phyloP scores from a whole-genome alignment of 2,329 filamentous ascomycete species.

The Penicillium sp. region DNA sequence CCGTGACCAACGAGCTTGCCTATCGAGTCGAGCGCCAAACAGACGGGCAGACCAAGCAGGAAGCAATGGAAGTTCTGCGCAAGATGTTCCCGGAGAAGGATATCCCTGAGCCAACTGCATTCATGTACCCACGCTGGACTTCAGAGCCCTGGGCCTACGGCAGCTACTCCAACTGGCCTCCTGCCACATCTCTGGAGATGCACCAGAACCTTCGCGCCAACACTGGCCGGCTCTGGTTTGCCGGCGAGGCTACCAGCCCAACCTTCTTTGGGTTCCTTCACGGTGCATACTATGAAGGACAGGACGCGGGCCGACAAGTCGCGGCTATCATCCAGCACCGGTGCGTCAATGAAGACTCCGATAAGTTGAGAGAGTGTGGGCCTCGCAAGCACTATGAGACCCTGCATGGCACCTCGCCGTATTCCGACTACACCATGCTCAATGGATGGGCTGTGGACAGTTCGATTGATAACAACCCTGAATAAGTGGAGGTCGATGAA shows the following conservation, averaged over 20 bases:
- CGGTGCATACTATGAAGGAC: slow-evolving; percentile 59
- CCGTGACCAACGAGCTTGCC: slow-evolving; percentile 57
- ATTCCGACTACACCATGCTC: slow-evolving; percentile 26
- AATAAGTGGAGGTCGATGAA: slow-evolving; percentile 2
- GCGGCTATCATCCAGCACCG: slow-evolving; percentile 25
- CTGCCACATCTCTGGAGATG: slow-evolving; percentile 60
- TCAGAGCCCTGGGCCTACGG: slow-evolving; percentile 54
- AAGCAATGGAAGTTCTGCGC: slow-evolving; percentile 58
- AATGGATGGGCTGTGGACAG: slow-evolving; percentile 34
- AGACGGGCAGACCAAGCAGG: slow-evolving; percentile 56
- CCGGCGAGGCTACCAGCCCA: slow-evolving; percentile 62
- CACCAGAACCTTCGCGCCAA: slow-evolving; percentile 69
- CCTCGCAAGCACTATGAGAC: slow-evolving; percentile 27
- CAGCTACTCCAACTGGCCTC: slow-evolving; percentile 67
- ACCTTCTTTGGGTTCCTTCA: slow-evolving; percentile 67
- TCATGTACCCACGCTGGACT: slow-evolving; percentile 62
- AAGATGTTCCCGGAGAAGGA: slow-evolving; percentile 59
- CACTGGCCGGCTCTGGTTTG: slow-evolving; percentile 60
- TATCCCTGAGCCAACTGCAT: slow-evolving; percentile 59
- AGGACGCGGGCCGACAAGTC: slow-evolving; percentile 45
- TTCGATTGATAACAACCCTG: slow-evolving; percentile 25
- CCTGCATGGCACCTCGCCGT: slow-evolving; percentile 32
- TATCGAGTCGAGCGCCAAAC: slow-evolving; percentile 60
- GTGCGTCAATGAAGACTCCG: slow-evolving; percentile 19
- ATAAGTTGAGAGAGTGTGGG: slow-evolving; percentile 19